Evolutionary conservation across 108 stramenopile genomes (phyloP), one percentile per base, ranked within the genome.

Genomic region (Aurantiochytrium sp.): DNA sequence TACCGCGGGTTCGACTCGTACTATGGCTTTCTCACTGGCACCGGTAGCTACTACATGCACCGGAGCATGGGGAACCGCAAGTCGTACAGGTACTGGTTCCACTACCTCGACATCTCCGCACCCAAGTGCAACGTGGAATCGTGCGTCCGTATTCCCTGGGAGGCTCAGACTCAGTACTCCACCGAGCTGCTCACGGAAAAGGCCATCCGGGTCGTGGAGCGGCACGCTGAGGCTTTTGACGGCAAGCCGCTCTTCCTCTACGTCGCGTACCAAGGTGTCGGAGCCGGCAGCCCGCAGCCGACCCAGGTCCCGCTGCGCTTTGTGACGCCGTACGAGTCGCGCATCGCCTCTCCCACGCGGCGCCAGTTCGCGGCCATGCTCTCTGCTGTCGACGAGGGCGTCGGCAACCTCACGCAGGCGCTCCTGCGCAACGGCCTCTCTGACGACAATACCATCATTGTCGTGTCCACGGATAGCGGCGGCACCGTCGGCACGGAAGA

Each of bases 351-450:
- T 6, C 42, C 27, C 1, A 41, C 21, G 73, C 73, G 73, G 10
- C 73, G n/a, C 6, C 42, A 81, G 32, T 81, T 48, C 3, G 73
- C 73, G 6, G 73, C 24, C n/a, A 81, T 81, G 73, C n/a, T 81
- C 42, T n/a, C 42, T 48, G 73, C 73, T 15, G 10, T 81, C n/a
- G 73, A 81, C 32, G 12, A 22, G 2, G 42, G 45, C 1, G 12
- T 48, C 24, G 73, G 42, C n/a, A 81, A 81, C 42, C 6, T 81
- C 32, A 48, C 73, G 24, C n/a, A 48, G 19, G 73, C 73, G 6
- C 73, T 81, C 27, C 24, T 30, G 73, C 42, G 15, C 10, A 81
- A 41, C 32, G 73, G 73, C 2, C 12, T 48, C 42, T 22, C 12
- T n/a, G 45, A 81, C 1, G 73, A 81, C 2, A 81, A 41, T 48